Base-by-base conservation (phyloP, 768 basidiomycete genomes). In the Podaxis pistillaris region DNA sequence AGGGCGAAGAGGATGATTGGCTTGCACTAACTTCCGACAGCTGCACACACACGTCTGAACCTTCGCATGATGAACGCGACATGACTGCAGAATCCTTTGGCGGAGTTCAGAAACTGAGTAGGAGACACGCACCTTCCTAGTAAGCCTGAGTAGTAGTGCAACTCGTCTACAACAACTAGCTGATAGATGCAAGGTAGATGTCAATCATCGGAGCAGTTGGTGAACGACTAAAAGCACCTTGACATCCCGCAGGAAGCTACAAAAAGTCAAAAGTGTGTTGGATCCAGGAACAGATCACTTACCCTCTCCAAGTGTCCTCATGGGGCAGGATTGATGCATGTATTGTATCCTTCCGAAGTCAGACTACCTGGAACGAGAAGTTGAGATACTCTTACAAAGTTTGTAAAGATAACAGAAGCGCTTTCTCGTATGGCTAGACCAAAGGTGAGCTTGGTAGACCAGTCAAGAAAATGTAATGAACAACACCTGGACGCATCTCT, bases 351-450 rank as follows among this genome's bases (percentile, higher is more conserved):
- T 93, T 63, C 17, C 3, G 49, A 22, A 11, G 13, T 58, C 46
- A 50, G 36, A 53, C 62, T 26, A 19, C 4, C 44, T 12, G 24
- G 19, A 49, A 55, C 6, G 7, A 33, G 4, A 13, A n/a, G 17
- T 17, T 5, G 7, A 24, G 13, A 41, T 30, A n/a, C 6, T 60
- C 83, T n/a, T 67, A 90, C 91, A 67, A 94, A 94, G 70, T 96
- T 96, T 4, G 94, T 94, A 68, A 96, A 90, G 56, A 96, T 89
- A 24, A 94, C 84, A 0, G 90, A 91, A 0, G 88, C 87, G 1
- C 76, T 84, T 56, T 88, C 86, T 50, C 94, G 84, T 60, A 95
- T 88, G 17, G 72, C 89, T 90, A 40, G 54, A 51, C 26, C 54
- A n/a, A 8, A 46, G 24, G 41, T 51, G 9, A 41, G 56, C 15